A percentile compares a stretch with the other conserved stretches of the same genome.
Evolutionary conservation across 768 basidiomycete genomes (phyloP).

Genomic region (Tulasnella sp.): DNA sequence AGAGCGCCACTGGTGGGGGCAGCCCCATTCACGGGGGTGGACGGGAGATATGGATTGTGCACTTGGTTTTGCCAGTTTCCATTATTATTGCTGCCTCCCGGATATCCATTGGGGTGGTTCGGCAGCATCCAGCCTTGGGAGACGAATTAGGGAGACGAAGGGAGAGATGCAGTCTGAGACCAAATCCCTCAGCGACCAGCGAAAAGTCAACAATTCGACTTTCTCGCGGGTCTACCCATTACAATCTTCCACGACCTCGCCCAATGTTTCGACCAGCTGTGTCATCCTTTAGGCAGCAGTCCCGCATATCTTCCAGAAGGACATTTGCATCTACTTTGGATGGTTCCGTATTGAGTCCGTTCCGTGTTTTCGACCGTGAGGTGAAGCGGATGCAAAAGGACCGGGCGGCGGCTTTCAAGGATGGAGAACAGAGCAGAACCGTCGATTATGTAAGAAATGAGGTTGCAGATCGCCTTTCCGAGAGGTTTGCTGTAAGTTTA

Average conservation of each 20-base stretch:
- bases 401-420: slow-evolving; percentile 62
- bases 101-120: slow-evolving; percentile 8
- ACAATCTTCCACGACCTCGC: background rate
- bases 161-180: background rate
- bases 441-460: slow-evolving; percentile 94
- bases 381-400: slow-evolving; percentile 80
- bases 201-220: background rate
- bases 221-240: background rate
- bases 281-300: background rate
- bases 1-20: background rate
- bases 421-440: slow-evolving; percentile 64
- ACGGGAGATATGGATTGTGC: background rate
- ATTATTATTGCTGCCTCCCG: slow-evolving; percentile 7
- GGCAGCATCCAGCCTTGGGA: slow-evolving; percentile 6
- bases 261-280: slow-evolving; percentile 2
- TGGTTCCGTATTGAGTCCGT: slow-evolving; percentile 55
- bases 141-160: background rate
- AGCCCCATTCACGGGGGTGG: background rate
- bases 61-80: background rate
- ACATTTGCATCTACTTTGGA: slow-evolving; percentile 20
- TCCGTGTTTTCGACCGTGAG: slow-evolving; percentile 83
- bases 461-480: slow-evolving; percentile 87
- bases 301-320: background rate
- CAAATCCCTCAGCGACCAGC: background rate
- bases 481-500: slow-evolving; percentile 72